Conservation (phyloP, 768 basidiomycete genomes). For the Harrya chromipes region DNA sequence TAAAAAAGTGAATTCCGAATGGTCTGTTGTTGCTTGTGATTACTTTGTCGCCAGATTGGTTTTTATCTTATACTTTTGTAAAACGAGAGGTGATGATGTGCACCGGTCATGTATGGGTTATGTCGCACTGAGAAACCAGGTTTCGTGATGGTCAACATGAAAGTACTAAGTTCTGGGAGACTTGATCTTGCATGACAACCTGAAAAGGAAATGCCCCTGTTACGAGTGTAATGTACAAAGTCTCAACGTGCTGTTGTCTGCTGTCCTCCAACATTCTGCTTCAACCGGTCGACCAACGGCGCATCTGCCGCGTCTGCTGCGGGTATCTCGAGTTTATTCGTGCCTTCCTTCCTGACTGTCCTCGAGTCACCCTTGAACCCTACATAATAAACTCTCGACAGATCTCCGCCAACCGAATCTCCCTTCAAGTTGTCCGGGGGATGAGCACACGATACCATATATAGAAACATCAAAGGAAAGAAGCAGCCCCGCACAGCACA, state of each 20-base stretch:
- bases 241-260: conserved; percentile 59
- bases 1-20: conserved; percentile 9
- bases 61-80: conserved; percentile 4
- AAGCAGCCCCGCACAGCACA: not conserved
- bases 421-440: conserved; percentile 40
- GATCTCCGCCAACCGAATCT: conserved; percentile 63
- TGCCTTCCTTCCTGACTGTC: conserved; percentile 52
- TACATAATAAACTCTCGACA: conserved; percentile 69
- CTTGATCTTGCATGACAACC: too few relatives aligned
- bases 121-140: too few relatives aligned
- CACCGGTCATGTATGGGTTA: too few relatives aligned
- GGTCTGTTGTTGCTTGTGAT: conserved; percentile 2
- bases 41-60: conserved; percentile 28
- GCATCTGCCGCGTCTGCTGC: conserved; percentile 82
- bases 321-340: conserved; percentile 65
- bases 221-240: not conserved
- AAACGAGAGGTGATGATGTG: not conserved
- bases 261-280: conserved; percentile 54
- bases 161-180: too few relatives aligned
- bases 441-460: conserved; percentile 16
- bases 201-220: conserved; percentile 5
- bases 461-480: conserved; percentile 20
- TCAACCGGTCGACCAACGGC: conserved; percentile 54
- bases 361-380: conserved; percentile 79
- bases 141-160: too few relatives aligned